phyloP scores from a whole-genome alignment of 129 eudicot species.

The Calendula officinalis region DNA sequence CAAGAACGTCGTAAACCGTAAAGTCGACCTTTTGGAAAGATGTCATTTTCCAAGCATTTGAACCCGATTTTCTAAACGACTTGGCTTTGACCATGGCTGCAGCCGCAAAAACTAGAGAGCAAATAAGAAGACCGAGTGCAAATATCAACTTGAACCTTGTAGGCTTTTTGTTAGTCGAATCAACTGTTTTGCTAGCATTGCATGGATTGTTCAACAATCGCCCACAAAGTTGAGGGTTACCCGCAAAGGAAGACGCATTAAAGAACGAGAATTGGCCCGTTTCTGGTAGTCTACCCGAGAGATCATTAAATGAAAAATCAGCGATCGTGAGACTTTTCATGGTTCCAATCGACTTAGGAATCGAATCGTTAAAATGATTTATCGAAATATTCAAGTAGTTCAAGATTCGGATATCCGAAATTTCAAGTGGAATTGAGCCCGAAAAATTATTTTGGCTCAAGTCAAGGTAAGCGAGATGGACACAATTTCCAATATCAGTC shows the following conservation, averaged over 20 bases:
- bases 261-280: conserved; percentile 69
- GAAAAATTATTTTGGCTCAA: conserved; percentile 78
- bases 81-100: conserved; percentile 76
- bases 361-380: conserved; percentile 59
- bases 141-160: conserved; percentile 54
- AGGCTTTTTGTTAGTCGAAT: conserved; percentile 36
- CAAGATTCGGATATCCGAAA: conserved; percentile 60
- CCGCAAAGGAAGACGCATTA: conserved; percentile 78
- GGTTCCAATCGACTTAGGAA: conserved; percentile 69
- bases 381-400: conserved; percentile 78
- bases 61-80: conserved; percentile 48
- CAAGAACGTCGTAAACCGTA: conserved; percentile 59
- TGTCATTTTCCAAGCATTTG: conserved; percentile 78
- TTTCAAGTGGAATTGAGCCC: conserved; percentile 61
- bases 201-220: conserved; percentile 58
- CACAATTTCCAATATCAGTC: conserved; percentile 57
- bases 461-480: conserved; percentile 69
- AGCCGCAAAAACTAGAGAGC: conserved; percentile 66
- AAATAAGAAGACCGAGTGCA: conserved; percentile 57
- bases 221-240: conserved; percentile 92
- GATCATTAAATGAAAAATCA: conserved; percentile 82
- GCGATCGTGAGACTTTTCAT: conserved; percentile 83
- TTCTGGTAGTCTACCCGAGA: conserved; percentile 80
- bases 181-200: conserved; percentile 30
- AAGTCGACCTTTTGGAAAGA: conserved; percentile 74